Percentiles rank a stretch among this genome's conserved stretches.
These are phyloP conservation scores for Aphanomyces stellatus DNA, from an alignment of 352 stramenopile genomes.

Conservation along the genomic window DNA sequence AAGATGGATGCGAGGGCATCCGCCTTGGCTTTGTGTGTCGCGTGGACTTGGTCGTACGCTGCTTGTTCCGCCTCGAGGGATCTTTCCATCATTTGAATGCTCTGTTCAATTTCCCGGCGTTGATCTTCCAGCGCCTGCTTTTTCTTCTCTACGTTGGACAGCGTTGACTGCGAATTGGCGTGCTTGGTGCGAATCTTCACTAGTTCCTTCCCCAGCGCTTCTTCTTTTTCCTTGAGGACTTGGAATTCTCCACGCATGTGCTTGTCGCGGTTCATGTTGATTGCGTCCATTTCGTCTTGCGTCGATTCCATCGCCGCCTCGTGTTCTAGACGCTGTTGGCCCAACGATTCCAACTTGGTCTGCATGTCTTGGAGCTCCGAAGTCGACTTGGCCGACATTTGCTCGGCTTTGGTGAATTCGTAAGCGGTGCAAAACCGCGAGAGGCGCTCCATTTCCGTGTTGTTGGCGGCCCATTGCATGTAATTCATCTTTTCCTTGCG, in stretches of 20 bases:
- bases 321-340: constrained; percentile 41
- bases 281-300: constrained; percentile 71
- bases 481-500: constrained; percentile 97
- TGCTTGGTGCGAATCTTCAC: constrained; percentile 81
- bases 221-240: constrained; percentile 68
- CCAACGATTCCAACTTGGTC: constrained; percentile 65
- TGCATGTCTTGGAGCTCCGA: constrained; percentile 86
- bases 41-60: constrained; percentile 46
- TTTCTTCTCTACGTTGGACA: constrained; percentile 57
- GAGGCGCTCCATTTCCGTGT: constrained; percentile 96
- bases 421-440: constrained; percentile 96
- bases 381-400: constrained; percentile 77
- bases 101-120: constrained; percentile 63
- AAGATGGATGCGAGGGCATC: constrained; percentile 59
- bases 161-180: constrained; percentile 55
- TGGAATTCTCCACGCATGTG: constrained; percentile 82
- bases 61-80: constrained; percentile 72
- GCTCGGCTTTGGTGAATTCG: constrained; percentile 88
- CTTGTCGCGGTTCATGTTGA: constrained; percentile 71
- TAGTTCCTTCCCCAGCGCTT: constrained; percentile 69
- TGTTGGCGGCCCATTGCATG: constrained; percentile 97
- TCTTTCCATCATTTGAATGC: constrained; percentile 70
- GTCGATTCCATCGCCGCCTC: constrained; percentile 65
- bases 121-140: constrained; percentile 57
- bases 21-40: constrained; percentile 41